phyloP scores from a whole-genome alignment of 2,329 filamentous ascomycete species.

The Shiraia sp. region DNA sequence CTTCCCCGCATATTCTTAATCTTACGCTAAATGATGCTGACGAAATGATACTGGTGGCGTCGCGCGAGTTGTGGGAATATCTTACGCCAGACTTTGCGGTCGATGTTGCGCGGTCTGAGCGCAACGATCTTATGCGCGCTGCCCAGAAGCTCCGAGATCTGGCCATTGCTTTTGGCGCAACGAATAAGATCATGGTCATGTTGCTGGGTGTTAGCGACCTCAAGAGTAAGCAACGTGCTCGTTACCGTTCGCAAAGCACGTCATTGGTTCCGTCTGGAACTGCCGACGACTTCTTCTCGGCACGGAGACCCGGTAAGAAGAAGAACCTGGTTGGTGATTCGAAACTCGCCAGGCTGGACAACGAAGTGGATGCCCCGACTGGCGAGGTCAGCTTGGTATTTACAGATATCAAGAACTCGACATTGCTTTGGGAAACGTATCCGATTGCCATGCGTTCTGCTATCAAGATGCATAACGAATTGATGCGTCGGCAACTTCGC shows the following conservation, averaged over 20 bases:
- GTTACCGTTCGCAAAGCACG: constrained; percentile 79
- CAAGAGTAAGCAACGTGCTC: constrained; percentile 78
- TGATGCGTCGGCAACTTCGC: constrained; percentile 90
- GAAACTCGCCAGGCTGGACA: constrained; percentile 81
- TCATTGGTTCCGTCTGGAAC: constrained; percentile 79
- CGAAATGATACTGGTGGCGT: constrained; percentile 90
- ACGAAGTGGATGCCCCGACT: constrained; percentile 87
- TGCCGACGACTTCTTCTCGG: constrained; percentile 70
- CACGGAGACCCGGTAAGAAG: constrained; percentile 63
- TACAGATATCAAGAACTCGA: constrained; percentile 99
- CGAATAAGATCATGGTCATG: constrained; percentile 98
- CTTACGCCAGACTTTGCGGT: constrained; percentile 87
- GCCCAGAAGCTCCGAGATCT: constrained; percentile 93
- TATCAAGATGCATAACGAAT: constrained; percentile 96
- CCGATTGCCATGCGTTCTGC: constrained; percentile 94
- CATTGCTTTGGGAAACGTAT: constrained; percentile 92
- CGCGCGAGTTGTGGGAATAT: constrained; percentile 93
- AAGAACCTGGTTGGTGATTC: constrained; percentile 73
- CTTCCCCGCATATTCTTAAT: constrained; percentile 81
- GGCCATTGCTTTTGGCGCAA: constrained; percentile 92
- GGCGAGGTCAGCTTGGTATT: constrained; percentile 94
- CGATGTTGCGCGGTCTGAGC: constrained; percentile 85
- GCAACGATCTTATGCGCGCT: constrained; percentile 88
- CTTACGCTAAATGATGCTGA: constrained; percentile 83
- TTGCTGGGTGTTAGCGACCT: constrained; percentile 91